These are phyloP conservation scores for Penicillium psychrosexuale DNA, from an alignment of 2,329 filamentous ascomycete genomes.

Conservation along the genomic window DNA sequence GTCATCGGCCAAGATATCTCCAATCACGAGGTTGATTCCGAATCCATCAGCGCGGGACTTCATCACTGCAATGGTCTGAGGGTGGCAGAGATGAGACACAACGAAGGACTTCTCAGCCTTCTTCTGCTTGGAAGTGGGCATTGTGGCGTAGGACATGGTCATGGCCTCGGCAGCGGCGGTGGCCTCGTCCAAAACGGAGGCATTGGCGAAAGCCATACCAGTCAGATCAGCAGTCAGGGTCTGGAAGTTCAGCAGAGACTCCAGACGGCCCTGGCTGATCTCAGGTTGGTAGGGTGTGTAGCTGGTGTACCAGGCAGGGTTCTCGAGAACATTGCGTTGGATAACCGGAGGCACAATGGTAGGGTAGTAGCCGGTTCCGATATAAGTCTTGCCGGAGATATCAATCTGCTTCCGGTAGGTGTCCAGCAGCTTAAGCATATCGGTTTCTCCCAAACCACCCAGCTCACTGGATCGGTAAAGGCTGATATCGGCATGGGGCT, in stretches of 20 bases:
- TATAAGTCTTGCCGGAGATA: slow-evolving; percentile 62
- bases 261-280: slow-evolving; percentile 90
- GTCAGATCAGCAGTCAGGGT: slow-evolving; percentile 88
- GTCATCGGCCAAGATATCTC: slow-evolving; percentile 66
- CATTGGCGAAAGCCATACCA: slow-evolving; percentile 81
- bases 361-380: slow-evolving; percentile 83
- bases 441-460: slow-evolving; percentile 48
- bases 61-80: slow-evolving; percentile 81
- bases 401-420: slow-evolving; percentile 56
- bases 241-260: slow-evolving; percentile 93
- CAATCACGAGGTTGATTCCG: slow-evolving; percentile 71
- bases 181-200: slow-evolving; percentile 83
- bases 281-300: slow-evolving; percentile 97
- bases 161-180: slow-evolving; percentile 94
- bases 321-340: slow-evolving; percentile 87
- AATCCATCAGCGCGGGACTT: slow-evolving; percentile 87
- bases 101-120: slow-evolving; percentile 75
- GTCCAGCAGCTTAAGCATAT: slow-evolving; percentile 41
- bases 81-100: slow-evolving; percentile 77
- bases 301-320: slow-evolving; percentile 94
- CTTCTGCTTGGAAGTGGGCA: slow-evolving; percentile 70
- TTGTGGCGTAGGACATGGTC: slow-evolving; percentile 80
- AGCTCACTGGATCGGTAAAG: slow-evolving; percentile 39
- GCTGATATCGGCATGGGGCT: slow-evolving; percentile 44
- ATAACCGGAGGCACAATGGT: slow-evolving; percentile 87